Conservation (phyloP, 345 rosid genomes). For the Lenwebbia sp. region DNA sequence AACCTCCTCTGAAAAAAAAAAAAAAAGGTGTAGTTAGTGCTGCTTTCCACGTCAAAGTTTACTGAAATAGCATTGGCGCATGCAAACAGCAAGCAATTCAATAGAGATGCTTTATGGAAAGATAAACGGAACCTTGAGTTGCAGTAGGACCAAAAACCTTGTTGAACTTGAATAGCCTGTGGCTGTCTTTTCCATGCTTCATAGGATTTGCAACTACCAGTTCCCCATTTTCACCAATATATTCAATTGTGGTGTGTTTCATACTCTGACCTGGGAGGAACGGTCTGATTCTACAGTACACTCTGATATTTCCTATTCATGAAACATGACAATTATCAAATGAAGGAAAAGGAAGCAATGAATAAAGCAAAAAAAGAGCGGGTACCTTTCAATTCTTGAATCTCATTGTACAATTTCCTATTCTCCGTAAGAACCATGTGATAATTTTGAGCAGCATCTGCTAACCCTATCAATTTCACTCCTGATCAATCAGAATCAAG, state of each 20-base stretch:
- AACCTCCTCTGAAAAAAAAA: constrained; percentile 50
- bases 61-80: neutral
- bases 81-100: neutral
- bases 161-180: constrained; percentile 77
- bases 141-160: constrained; percentile 76
- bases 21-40: neutral
- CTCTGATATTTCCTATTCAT: constrained; percentile 81
- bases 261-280: constrained; percentile 76
- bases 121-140: constrained; percentile 57
- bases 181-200: constrained; percentile 73
- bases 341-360: constrained; percentile 2
- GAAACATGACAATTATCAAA: neutral
- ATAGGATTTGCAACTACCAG: constrained; percentile 74
- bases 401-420: constrained; percentile 78
- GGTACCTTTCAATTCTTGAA: constrained; percentile 94
- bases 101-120: neutral
- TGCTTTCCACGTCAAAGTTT: neutral
- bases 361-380: neutral
- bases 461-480: constrained; percentile 64
- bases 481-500: constrained; percentile 25
- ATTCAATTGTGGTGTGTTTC: constrained; percentile 67
- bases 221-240: constrained; percentile 86
- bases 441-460: constrained; percentile 79
- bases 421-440: constrained; percentile 78
- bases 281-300: constrained; percentile 91